Percentiles rank a stretch among this genome's conserved stretches.
These are phyloP conservation scores for Aristolochia contorta DNA, from an alignment of 164 flowering plant genomes.

Conservation along the genomic window DNA sequence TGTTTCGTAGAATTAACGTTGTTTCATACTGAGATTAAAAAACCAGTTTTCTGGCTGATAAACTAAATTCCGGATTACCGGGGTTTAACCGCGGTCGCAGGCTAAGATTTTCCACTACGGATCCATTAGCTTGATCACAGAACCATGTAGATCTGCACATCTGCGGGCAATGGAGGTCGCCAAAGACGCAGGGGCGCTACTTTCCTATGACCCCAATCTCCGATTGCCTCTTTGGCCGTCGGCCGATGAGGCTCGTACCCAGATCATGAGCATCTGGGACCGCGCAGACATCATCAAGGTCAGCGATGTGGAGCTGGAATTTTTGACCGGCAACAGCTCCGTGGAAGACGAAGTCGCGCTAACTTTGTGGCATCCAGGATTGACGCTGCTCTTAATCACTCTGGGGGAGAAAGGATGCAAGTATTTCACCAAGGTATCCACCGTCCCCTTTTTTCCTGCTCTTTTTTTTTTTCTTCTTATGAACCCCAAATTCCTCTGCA, in stretches of 20 bases:
- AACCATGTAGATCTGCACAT: conserved; percentile 95
- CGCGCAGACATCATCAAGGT: conserved; percentile 81
- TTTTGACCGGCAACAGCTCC: conserved; percentile 51
- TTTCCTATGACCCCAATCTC: conserved; percentile 91
- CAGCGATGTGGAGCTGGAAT: conserved; percentile 75
- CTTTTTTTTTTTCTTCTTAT: background rate
- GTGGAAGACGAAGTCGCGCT: conserved; percentile 59
- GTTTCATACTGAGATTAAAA: too few relatives aligned
- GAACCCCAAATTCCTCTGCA: background rate
- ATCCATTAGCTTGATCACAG: conserved; percentile 88
- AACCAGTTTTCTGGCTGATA: too few relatives aligned
- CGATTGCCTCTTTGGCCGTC: conserved; percentile 91
- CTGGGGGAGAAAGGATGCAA: conserved; percentile 84
- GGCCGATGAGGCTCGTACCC: conserved; percentile 54
- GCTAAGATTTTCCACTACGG: conserved; percentile 89
- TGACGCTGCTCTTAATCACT: conserved; percentile 76
- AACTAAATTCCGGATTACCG: too few relatives aligned
- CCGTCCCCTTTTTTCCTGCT: background rate
- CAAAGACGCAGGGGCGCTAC: conserved; percentile 62
- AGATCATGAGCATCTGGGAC: conserved; percentile 94
- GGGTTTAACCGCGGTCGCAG: conserved; percentile 18
- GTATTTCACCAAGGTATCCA: conserved; percentile 77
- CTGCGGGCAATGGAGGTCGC: conserved; percentile 80
- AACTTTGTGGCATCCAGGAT: conserved; percentile 62
- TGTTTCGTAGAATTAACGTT: too few relatives aligned